phyloP scores from a whole-genome alignment of 352 stramenopile species.

The Phytophthora sansomeana region DNA sequence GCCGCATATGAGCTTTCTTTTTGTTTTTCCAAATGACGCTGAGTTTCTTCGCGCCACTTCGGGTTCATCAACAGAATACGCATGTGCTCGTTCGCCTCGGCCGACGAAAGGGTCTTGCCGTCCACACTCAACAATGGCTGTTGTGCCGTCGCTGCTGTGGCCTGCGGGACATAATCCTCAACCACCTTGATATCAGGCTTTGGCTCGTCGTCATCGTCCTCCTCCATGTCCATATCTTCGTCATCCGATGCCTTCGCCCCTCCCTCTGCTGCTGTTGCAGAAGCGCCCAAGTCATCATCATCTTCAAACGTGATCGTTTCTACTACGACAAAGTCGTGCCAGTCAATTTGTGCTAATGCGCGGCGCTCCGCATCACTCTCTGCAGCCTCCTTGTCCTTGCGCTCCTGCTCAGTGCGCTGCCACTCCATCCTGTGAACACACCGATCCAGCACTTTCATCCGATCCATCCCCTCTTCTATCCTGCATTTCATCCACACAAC shows the following conservation, averaged over 20 bases:
- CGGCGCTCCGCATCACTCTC: slow-evolving; percentile 80
- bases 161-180: slow-evolving; percentile 85
- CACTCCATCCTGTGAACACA: slow-evolving; percentile 89
- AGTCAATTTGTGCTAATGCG: slow-evolving; percentile 94
- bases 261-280: slow-evolving; percentile 30
- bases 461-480: slow-evolving; percentile 78
- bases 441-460: slow-evolving; percentile 88
- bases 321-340: slow-evolving; percentile 99
- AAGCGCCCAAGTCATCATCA: slow-evolving; percentile 75
- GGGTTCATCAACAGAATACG: slow-evolving; percentile 98
- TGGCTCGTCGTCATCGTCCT: slow-evolving; percentile 64
- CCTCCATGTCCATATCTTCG: slow-evolving; percentile 91
- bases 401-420: slow-evolving; percentile 77
- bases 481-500: slow-evolving; percentile 14
- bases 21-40: slow-evolving; percentile 96
- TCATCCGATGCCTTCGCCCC: slow-evolving; percentile 73
- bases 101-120: slow-evolving; percentile 89
- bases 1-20: slow-evolving; percentile 96
- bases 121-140: slow-evolving; percentile 75
- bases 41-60: slow-evolving; percentile 97
- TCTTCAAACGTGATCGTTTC: slow-evolving; percentile 98
- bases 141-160: slow-evolving; percentile 38
- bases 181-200: slow-evolving; percentile 84
- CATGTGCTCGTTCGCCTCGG: slow-evolving; percentile 98
- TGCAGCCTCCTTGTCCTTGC: slow-evolving; percentile 72